Conservation (phyloP, 768 basidiomycete species). For the Lepiota subincarnata region DNA sequence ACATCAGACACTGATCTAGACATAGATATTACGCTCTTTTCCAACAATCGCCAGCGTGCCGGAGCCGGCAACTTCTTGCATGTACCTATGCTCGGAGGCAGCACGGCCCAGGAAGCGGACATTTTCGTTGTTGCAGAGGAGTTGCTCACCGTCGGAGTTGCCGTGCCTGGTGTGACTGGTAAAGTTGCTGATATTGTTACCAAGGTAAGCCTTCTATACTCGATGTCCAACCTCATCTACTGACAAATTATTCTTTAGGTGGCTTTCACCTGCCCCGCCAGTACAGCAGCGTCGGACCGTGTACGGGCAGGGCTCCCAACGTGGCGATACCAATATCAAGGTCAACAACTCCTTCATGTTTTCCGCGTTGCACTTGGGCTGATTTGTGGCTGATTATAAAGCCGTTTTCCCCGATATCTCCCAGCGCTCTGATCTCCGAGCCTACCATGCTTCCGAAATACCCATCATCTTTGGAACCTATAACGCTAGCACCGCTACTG, state of each 20-base stretch:
- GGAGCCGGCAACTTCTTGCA: constrained; percentile 25
- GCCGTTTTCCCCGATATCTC: constrained; percentile 36
- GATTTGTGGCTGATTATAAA: constrained; percentile 8
- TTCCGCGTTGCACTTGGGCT: neutral
- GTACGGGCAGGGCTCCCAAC: constrained; percentile 22
- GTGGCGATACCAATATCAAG: constrained; percentile 28
- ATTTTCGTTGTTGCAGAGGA: constrained; percentile 27
- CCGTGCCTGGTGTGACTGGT: constrained; percentile 25
- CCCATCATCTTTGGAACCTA: constrained; percentile 35
- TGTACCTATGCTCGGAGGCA: constrained; percentile 27
- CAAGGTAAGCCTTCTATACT: constrained; percentile 17
- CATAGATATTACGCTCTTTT: constrained; percentile 28
- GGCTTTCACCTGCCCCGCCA: constrained; percentile 27
- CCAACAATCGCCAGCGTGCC: constrained; percentile 20
- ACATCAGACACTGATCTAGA: neutral
- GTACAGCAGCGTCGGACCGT: constrained; percentile 22
- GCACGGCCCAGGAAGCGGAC: constrained; percentile 28
- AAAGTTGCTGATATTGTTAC: constrained; percentile 28
- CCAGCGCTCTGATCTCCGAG: constrained; percentile 27
- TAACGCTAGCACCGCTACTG: constrained; percentile 3
- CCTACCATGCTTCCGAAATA: constrained; percentile 36
- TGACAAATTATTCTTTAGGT: constrained; percentile 13
- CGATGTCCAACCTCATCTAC: neutral
- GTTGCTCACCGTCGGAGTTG: constrained; percentile 20
- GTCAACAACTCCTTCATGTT: constrained; percentile 5